Conservation (phyloP, 2,329 filamentous ascomycete species). For the Aspergillus awamori region DNA sequence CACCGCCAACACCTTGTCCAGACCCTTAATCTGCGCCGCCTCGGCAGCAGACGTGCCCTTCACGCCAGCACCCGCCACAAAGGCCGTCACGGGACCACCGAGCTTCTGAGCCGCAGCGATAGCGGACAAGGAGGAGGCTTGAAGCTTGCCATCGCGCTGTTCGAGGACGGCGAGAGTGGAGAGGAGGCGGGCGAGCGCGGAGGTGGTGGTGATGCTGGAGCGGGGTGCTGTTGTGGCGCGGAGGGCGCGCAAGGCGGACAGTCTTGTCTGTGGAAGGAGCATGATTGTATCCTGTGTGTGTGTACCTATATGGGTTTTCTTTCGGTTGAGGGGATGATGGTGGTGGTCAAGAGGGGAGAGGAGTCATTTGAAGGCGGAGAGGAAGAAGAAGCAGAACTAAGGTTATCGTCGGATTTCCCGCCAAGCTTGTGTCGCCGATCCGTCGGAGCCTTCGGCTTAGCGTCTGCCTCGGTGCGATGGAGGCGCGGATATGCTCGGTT, state of each 20-base stretch:
- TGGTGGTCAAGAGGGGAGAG: not conserved
- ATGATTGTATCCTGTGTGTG: slow-evolving; percentile 19
- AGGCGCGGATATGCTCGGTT: slow-evolving; percentile 21
- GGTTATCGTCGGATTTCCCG: slow-evolving; percentile 10
- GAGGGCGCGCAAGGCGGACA: slow-evolving; percentile 46
- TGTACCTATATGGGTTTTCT: no score
- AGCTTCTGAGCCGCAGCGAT: slow-evolving; percentile 85
- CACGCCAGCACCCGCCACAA: slow-evolving; percentile 79
- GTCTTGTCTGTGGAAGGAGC: slow-evolving; percentile 38
- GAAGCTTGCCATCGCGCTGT: slow-evolving; percentile 87
- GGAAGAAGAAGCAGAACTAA: slow-evolving; percentile 17
- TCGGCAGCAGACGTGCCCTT: slow-evolving; percentile 73
- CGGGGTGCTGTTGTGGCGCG: slow-evolving; percentile 45
- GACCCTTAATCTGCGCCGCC: slow-evolving; percentile 82
- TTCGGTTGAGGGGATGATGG: not conserved
- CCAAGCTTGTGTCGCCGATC: not conserved
- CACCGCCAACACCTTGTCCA: slow-evolving; percentile 88
- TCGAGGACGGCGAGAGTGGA: slow-evolving; percentile 91
- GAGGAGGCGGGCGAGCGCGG: slow-evolving; percentile 68
- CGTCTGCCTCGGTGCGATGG: slow-evolving; percentile 13
- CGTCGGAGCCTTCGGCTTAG: slow-evolving; percentile 7
- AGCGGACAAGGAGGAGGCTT: slow-evolving; percentile 77
- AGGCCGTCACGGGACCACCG: slow-evolving; percentile 81
- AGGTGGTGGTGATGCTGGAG: slow-evolving; percentile 50
- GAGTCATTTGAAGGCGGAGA: slow-evolving; percentile 11